Evolutionary conservation across 148 eudicot species (phyloP).

Genomic region (Diospyros kaki): DNA sequence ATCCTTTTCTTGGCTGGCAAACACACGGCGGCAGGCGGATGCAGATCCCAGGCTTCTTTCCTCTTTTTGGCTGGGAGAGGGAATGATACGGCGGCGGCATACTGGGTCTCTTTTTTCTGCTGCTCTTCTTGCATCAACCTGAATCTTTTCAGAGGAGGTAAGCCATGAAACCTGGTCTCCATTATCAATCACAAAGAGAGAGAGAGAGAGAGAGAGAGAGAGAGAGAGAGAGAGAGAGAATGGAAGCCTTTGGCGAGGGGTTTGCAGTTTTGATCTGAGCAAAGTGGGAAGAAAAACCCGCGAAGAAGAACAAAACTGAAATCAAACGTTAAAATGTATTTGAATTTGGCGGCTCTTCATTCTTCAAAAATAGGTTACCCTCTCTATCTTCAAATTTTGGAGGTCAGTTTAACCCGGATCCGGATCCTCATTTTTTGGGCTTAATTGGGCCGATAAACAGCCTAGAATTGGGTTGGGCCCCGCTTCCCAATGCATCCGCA

Average conservation of each 20-base stretch:
- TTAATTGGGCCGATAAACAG: no score
- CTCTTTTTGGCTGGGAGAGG: conserved; percentile 72
- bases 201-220: conserved; percentile 13
- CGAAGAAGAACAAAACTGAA: conserved; percentile 12
- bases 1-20: conserved; percentile 87
- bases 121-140: conserved; percentile 45
- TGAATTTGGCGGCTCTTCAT: no score
- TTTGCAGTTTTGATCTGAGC: not conserved
- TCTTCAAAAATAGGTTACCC: no score
- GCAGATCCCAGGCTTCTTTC: conserved; percentile 26
- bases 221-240: conserved; percentile 9
- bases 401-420: no score
- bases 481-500: no score
- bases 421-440: no score
- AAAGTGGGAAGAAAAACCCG: conserved; percentile 14
- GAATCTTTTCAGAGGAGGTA: conserved; percentile 77
- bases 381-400: no score
- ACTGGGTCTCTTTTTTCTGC: not conserved
- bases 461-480: no score
- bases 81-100: conserved; percentile 11
- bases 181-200: conserved; percentile 13
- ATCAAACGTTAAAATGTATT: not conserved
- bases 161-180: conserved; percentile 41
- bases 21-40: conserved; percentile 13
- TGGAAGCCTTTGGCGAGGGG: conserved; percentile 2